Percentiles rank a stretch among this genome's conserved stretches.
Evolutionary conservation across 1,284 basidiomycete genomes (phyloP).

Genomic region (Filobasidium uniguttulatum): DNA sequence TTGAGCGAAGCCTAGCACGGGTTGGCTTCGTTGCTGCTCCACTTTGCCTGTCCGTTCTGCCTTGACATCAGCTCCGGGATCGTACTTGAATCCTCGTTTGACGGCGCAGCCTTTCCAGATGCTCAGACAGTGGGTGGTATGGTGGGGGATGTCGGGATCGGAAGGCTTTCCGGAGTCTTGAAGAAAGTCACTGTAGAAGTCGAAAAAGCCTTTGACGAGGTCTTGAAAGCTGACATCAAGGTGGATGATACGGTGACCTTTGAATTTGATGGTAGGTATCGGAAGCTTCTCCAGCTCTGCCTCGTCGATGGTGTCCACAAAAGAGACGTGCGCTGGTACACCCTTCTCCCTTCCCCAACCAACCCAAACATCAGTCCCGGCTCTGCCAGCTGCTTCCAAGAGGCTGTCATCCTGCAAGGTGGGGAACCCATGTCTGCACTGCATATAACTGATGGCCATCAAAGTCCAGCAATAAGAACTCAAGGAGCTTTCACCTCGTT

Average conservation of each 20-base stretch:
- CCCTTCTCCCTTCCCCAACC: constrained; percentile 27
- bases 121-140: constrained; percentile 1
- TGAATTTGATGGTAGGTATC: neutral
- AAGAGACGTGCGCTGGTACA: constrained; percentile 4
- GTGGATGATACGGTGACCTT: neutral
- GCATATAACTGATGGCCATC: constrained; percentile 36
- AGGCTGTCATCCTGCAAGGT: constrained; percentile 26
- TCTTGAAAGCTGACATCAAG: neutral
- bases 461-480: constrained; percentile 36
- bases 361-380: constrained; percentile 23
- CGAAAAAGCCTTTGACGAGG: constrained; percentile 10
- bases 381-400: constrained; percentile 4
- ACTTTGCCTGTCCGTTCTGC: neutral
- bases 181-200: constrained; percentile 3
- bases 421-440: constrained; percentile 25
- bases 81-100: constrained; percentile 1
- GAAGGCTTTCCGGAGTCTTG: neutral
- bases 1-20: constrained; percentile 16
- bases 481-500: constrained; percentile 25
- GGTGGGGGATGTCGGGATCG: neutral
- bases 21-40: neutral
- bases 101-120: constrained; percentile 11
- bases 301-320: neutral
- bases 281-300: neutral
- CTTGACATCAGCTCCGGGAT: neutral